Percentiles rank a stretch among this genome's conserved stretches.
Conservation (phyloP, 768 basidiomycete genomes). For the Tylopilus cervinicoccineus region DNA sequence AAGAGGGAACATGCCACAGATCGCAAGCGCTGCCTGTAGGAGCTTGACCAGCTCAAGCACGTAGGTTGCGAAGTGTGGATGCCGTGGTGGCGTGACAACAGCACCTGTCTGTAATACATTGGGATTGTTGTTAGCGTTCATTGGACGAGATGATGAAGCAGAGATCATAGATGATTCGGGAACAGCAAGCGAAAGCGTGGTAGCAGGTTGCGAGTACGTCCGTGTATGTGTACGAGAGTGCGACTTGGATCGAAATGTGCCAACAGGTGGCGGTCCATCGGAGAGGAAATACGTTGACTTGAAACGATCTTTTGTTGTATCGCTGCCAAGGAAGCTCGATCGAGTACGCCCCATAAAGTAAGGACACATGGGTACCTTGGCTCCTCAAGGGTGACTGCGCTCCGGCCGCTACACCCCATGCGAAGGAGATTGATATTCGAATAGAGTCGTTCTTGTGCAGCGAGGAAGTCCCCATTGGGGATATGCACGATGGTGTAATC, state of each 20-base stretch:
- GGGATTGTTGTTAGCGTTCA: slow-evolving; percentile 13
- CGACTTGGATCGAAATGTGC: slow-evolving; percentile 26
- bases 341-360: slow-evolving; percentile 5
- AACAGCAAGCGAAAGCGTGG: slow-evolving; percentile 20
- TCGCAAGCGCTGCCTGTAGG: slow-evolving; percentile 63
- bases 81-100: slow-evolving; percentile 14
- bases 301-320: slow-evolving; percentile 79
- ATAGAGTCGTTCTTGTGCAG: slow-evolving; percentile 63
- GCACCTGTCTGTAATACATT: slow-evolving; percentile 14
- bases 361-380: slow-evolving; percentile 43
- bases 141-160: slow-evolving; percentile 21
- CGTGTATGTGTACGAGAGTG: slow-evolving; percentile 28
- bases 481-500: slow-evolving; percentile 84
- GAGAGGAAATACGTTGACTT: slow-evolving; percentile 62
- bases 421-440: slow-evolving; percentile 79
- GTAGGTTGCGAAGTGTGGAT: slow-evolving; percentile 51
- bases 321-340: slow-evolving; percentile 38
- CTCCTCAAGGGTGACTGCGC: slow-evolving; percentile 72
- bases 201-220: slow-evolving; percentile 27
- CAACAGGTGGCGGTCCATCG: slow-evolving; percentile 31
- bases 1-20: slow-evolving; percentile 64
- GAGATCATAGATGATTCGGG: slow-evolving; percentile 23
- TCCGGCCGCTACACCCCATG: slow-evolving; percentile 81
- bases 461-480: slow-evolving; percentile 60
- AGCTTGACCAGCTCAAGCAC: slow-evolving; percentile 77